Conservation (phyloP, 495 filamentous ascomycete genomes). For the Sphaerosporella brunnea region DNA sequence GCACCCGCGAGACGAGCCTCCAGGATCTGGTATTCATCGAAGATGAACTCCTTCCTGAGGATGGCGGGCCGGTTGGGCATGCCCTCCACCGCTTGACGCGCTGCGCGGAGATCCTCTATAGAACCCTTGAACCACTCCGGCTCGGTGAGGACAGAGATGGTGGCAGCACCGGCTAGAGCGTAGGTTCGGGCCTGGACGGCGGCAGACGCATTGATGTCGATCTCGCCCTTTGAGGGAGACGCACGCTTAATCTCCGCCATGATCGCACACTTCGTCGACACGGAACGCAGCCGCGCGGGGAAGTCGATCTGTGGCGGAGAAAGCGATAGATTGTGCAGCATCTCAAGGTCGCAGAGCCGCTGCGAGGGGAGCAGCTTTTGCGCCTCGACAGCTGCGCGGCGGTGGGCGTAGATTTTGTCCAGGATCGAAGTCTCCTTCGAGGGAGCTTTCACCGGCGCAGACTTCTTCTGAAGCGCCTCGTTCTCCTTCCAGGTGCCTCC, state of each 20-base stretch:
- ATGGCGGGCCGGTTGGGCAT: constrained; percentile 85
- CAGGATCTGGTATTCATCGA: constrained; percentile 95
- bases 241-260: constrained; percentile 96
- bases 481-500: constrained; percentile 85
- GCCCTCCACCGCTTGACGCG: constrained; percentile 69
- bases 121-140: constrained; percentile 98
- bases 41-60: constrained; percentile 91
- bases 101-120: constrained; percentile 79
- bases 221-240: constrained; percentile 90
- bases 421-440: constrained; percentile 39
- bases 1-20: constrained; percentile 87
- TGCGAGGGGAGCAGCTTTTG: constrained; percentile 80
- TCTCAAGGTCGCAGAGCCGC: constrained; percentile 68
- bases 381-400: constrained; percentile 53
- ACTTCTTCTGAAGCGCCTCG: constrained; percentile 33
- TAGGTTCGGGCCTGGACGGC: constrained; percentile 82
- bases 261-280: constrained; percentile 41
- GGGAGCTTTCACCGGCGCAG: constrained; percentile 13
- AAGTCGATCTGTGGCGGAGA: constrained; percentile 76
- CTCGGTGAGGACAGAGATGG: constrained; percentile 94
- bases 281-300: constrained; percentile 51
- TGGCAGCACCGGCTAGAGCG: constrained; percentile 81
- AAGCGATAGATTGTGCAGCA: constrained; percentile 63
- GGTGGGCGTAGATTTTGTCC: constrained; percentile 80
- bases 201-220: constrained; percentile 70